These are phyloP conservation scores for Phytophthora litchii DNA, from an alignment of 352 stramenopile genomes.

Conservation along the genomic window DNA sequence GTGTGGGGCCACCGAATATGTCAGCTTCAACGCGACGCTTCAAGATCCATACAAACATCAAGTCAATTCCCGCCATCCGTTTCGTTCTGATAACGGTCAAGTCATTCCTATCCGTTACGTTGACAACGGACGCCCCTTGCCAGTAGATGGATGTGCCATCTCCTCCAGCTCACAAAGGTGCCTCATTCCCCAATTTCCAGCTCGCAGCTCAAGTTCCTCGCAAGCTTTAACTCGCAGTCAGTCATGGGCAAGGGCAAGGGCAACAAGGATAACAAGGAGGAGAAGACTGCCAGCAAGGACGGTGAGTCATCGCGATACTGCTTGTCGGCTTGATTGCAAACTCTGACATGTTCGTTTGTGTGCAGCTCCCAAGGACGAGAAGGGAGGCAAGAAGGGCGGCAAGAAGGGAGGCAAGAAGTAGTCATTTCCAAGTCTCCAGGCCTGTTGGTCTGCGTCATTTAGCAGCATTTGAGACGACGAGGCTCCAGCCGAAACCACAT, in stretches of 20 bases:
- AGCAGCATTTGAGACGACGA: conserved; percentile 11
- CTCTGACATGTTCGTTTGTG: conserved; percentile 7
- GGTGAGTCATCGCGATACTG: conserved; percentile 16
- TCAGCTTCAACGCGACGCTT: conserved; percentile 35
- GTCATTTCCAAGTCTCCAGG: neutral
- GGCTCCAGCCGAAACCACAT: conserved; percentile 8
- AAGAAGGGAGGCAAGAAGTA: conserved; percentile 74
- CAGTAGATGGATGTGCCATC: neutral
- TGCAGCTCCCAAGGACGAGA: conserved; percentile 39
- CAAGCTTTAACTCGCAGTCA: conserved; percentile 3
- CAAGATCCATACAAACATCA: conserved; percentile 32
- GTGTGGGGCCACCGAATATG: neutral
- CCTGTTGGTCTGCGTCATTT: conserved; percentile 6
- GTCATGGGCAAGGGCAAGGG: conserved; percentile 42
- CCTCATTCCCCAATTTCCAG: conserved; percentile 29
- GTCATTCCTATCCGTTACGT: too few relatives aligned
- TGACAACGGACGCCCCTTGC: conserved; percentile 13
- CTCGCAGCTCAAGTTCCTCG: conserved; percentile 13
- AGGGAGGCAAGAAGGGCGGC: conserved; percentile 42
- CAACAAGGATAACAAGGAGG: conserved; percentile 42
- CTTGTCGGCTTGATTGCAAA: neutral
- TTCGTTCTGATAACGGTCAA: neutral
- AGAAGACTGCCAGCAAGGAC: conserved; percentile 49
- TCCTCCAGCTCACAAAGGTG: neutral
- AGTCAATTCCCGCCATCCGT: conserved; percentile 2